A percentile compares a stretch with the other conserved stretches of the same genome.
Conservation (phyloP, 2,329 filamentous ascomycete species). For the Verticillium isaacii region DNA sequence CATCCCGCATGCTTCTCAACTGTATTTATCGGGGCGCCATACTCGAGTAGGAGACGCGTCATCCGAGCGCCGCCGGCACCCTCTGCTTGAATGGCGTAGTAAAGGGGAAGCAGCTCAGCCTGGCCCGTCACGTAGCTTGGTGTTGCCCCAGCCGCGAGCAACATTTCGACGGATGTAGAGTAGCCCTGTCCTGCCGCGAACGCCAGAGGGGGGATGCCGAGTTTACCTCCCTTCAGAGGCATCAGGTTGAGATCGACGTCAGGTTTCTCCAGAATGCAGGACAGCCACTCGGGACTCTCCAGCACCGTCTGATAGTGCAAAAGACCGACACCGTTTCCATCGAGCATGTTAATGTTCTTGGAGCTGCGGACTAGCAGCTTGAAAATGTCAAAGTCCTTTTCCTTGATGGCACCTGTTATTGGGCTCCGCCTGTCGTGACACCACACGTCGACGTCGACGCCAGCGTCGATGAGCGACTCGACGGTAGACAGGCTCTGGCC, state of each 20-base stretch:
- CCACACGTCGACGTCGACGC: constrained; percentile 1
- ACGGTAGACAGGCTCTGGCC: not conserved
- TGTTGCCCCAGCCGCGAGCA: constrained; percentile 16
- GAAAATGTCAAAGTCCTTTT: constrained; percentile 11
- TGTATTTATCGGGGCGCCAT: constrained; percentile 7
- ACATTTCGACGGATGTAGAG: constrained; percentile 11
- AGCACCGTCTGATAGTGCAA: constrained; percentile 12
- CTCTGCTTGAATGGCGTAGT: constrained; percentile 1
- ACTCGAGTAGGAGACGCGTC: constrained; percentile 5
- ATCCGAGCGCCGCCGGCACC: not conserved
- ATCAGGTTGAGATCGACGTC: constrained; percentile 7
- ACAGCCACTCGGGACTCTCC: constrained; percentile 8
- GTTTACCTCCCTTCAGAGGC: not conserved
- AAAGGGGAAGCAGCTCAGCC: constrained; percentile 1
- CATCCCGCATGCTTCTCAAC: constrained; percentile 2
- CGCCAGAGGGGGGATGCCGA: constrained; percentile 12
- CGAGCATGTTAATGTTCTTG: constrained; percentile 6
- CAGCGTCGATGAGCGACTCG: not conserved
- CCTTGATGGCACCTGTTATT: constrained; percentile 9
- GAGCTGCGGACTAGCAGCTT: not conserved
- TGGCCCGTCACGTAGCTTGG: constrained; percentile 5
- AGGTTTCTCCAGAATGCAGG: constrained; percentile 2
- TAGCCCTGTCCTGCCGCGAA: constrained; percentile 11
- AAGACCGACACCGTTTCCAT: constrained; percentile 12
- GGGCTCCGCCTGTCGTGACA: constrained; percentile 1